A percentile compares a stretch with the other conserved stretches of the same genome.
These are phyloP conservation scores for Saccharomyces hybrid DNA, from an alignment of 1,139 yeast genomes.

Conservation along the genomic window DNA sequence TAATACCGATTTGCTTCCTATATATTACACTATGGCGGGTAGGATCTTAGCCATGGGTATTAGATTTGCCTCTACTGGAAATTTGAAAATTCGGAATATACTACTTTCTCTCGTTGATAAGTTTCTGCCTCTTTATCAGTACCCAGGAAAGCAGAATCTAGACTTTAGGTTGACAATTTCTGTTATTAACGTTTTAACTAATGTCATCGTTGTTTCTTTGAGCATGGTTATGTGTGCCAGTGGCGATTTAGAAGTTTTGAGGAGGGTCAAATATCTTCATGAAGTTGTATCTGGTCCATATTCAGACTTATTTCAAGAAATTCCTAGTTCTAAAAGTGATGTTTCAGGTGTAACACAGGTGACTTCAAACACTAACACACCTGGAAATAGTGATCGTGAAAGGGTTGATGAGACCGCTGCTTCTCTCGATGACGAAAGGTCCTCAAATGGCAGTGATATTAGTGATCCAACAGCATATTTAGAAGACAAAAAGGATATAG, in stretches of 20 bases:
- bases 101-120: conserved; percentile 57
- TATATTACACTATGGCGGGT: conserved; percentile 68
- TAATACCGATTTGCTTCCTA: conserved; percentile 58
- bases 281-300: conserved; percentile 34
- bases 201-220: conserved; percentile 53
- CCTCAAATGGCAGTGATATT: neutral
- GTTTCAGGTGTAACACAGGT: neutral
- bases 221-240: conserved; percentile 85
- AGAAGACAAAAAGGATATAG: conserved; percentile 17
- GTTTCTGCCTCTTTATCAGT: conserved; percentile 46
- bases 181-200: conserved; percentile 52
- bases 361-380: neutral
- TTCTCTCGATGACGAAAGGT: neutral
- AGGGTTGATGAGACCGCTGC: neutral
- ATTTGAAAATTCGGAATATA: conserved; percentile 47
- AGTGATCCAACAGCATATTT: neutral
- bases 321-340: neutral
- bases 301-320: conserved; percentile 22
- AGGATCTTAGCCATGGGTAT: conserved; percentile 68
- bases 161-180: conserved; percentile 55
- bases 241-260: conserved; percentile 74
- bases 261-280: conserved; percentile 65
- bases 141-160: conserved; percentile 41
- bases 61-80: conserved; percentile 65
- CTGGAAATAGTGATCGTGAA: conserved; percentile 5